Percentiles rank a stretch among this genome's conserved stretches.
phyloP scores from a whole-genome alignment of 176 grass and related monocot genomes.

The Juncus effusus region DNA sequence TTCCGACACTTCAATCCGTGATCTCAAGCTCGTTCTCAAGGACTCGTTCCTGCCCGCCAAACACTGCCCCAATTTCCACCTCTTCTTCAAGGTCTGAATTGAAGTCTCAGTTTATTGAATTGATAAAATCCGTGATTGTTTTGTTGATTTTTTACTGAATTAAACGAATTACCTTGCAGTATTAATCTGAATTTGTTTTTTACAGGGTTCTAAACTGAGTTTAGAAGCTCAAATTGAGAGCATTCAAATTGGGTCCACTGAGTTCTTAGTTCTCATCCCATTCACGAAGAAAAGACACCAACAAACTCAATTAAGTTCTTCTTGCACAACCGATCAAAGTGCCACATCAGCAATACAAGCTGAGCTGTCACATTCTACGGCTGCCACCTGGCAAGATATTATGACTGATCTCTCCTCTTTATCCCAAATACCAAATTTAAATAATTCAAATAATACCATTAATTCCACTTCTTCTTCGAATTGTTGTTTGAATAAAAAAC shows the following conservation, averaged over 20 bases:
- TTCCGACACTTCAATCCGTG: conserved; percentile 42
- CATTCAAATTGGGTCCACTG: conserved; percentile 10
- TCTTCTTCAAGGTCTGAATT: conserved; percentile 70
- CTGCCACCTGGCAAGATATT: conserved; percentile 72
- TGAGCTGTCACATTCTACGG: conserved; percentile 33
- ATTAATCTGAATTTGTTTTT: conserved; percentile 11
- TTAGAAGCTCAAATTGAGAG: conserved; percentile 38
- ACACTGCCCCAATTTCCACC: conserved; percentile 59
- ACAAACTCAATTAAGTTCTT: conserved; percentile 11
- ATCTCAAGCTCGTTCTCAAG: conserved; percentile 63
- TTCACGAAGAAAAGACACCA: conserved; percentile 42
- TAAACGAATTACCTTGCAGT: background rate
- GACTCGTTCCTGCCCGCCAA: conserved; percentile 62
- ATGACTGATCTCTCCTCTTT: conserved; percentile 73
- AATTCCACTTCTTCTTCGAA: conserved; percentile 1
- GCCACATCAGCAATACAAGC: conserved; percentile 7
- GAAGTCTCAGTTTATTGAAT: background rate
- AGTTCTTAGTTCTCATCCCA: conserved; percentile 63
- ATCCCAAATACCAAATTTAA: conserved; percentile 32
- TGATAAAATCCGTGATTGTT: background rate
- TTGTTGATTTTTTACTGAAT: conserved; percentile 5
- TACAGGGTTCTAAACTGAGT: conserved; percentile 64
- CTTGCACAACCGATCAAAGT: conserved; percentile 27
- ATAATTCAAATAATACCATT: conserved; percentile 17
- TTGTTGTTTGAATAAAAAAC: conserved; percentile 33